phyloP scores from a whole-genome alignment of 306 rosid genomes.

The Malus asiatica region DNA sequence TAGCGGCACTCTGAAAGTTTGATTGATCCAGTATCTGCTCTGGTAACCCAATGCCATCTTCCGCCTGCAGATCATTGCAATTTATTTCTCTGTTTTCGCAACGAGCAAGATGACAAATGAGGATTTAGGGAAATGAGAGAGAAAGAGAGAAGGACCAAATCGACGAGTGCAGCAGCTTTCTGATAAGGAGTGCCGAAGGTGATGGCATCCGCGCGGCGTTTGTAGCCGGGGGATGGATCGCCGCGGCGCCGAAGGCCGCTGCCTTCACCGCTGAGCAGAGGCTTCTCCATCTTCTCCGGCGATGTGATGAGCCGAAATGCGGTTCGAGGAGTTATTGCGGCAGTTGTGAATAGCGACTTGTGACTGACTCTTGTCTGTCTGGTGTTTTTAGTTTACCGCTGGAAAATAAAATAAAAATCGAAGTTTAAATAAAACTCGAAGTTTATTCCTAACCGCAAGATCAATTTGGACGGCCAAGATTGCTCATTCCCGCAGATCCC shows the following conservation, averaged over 20 bases:
- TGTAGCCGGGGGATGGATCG: constrained; percentile 8
- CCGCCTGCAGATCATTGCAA: constrained; percentile 61
- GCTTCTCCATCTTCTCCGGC: constrained; percentile 37
- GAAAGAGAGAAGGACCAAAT: constrained; percentile 62
- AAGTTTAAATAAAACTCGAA: no score
- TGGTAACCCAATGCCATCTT: constrained; percentile 87
- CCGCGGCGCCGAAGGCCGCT: constrained; percentile 19
- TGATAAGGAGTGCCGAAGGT: constrained; percentile 55
- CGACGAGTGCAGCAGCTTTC: constrained; percentile 87
- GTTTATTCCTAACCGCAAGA: no score
- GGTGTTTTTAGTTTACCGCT: no score
- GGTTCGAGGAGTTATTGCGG: constrained; percentile 14
- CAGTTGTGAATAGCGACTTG: not conserved
- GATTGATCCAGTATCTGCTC: constrained; percentile 78
- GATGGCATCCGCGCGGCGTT: constrained; percentile 60
- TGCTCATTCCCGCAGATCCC: no score
- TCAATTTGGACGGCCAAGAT: no score
- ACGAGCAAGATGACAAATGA: not conserved
- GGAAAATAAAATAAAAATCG: no score
- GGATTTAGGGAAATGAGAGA: not conserved
- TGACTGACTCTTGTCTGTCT: no score
- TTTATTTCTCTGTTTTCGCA: not conserved
- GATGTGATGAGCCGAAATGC: not conserved
- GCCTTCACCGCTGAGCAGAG: constrained; percentile 53
- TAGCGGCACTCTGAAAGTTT: constrained; percentile 57